Evolutionary conservation across 345 rosid species (phyloP), one percentile per base, ranked within the genome.

Genomic region (Draba incana): DNA sequence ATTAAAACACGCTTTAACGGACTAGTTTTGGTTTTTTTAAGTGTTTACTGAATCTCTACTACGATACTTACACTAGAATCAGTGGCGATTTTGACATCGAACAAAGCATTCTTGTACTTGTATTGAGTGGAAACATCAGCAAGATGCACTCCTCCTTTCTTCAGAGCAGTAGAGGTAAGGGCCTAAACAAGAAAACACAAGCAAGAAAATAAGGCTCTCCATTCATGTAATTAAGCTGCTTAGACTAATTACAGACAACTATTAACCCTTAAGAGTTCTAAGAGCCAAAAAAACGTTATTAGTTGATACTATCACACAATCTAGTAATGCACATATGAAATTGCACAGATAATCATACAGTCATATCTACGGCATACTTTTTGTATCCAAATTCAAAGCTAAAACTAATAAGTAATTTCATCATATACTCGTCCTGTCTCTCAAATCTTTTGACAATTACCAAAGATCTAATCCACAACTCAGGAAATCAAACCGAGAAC

Each of bases 81-180:
- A 3, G 99, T 88, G 69, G 86, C 92, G 58, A 94, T 75, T 83
- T 86, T 89, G 84, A 94, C 81, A 84, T 88, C 87, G 37, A 91
- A 81, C 46, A 80, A 30, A 69, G 84, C 75, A 50, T 87, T 89
- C 81, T 71, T 91, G 82, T 91, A 84, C 68, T 80, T 89, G 93
- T 87, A 89, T 16, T 81, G 72, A 9, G 88, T 84, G n/a, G 86
- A 86, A 74, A 91, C 81, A 67, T 89, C 96, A 64, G 88, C 96
- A 66, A 81, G 77, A 53, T 88, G 87, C 33, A 89, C 81, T 50
- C 90, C 97, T 63, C 97, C 99, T 68, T 82, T 87, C 77, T 83
- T 85, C 55, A 80, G 69, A 7, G 92, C 86, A 51, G 95, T 81
- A 5, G 97, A 86, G 45, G 97, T 91, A 56, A 91, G 84, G 61